Base-by-base conservation (phyloP, 2,329 filamentous ascomycete genomes). In the Moelleriella libera region DNA sequence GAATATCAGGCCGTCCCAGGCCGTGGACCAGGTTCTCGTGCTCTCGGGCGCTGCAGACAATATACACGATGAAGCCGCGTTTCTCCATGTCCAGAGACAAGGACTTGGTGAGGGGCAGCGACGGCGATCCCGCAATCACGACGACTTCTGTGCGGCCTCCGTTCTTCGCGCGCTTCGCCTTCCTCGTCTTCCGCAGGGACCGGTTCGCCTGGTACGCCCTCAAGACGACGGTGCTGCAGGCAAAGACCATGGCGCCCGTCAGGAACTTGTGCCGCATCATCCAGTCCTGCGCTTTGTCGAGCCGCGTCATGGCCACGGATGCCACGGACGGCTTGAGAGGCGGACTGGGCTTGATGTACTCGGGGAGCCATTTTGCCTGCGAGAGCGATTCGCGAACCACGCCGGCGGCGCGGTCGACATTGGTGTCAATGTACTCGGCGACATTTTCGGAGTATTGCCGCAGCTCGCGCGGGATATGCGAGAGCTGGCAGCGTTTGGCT, bases 61-160 rank as follows among this genome's bases (percentile, higher is more conserved):
- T 74, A 63, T 88, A 98, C 48, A 97, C 87, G 51, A 97, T 85
- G 63, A 94, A 97, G 5, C 92, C 92, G 53, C 88, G 80, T 50
- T 88, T 75, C 67, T 97, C 92, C 54, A 98, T 71, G 60, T 98
- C 92, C 44, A 89, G 67, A 2, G 88, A 81, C 47, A 97, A 71
- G 9, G 87, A 88, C 58, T 82, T 83, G 6, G 88, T 90, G 58
- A 96, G 73, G 12, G 89, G 85, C 57, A 94, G 81, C 45, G 83
- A 79, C 2, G 88, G 85, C 21, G 87, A 88, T n/a, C 90, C 90
- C 28, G 88, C 88, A 52, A 97, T 76, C 30, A 97, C 85, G 61
- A 80, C 70, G 5, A 97, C 90, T 64, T 98, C 92, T 53, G 83
- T 80, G 47, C 92, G 77, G 4, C 86, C 87, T 29, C 92, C 92